A percentile compares a stretch with the other conserved stretches of the same genome.
Conservation (phyloP, 345 rosid genomes). For the Sisymbrium irio region DNA sequence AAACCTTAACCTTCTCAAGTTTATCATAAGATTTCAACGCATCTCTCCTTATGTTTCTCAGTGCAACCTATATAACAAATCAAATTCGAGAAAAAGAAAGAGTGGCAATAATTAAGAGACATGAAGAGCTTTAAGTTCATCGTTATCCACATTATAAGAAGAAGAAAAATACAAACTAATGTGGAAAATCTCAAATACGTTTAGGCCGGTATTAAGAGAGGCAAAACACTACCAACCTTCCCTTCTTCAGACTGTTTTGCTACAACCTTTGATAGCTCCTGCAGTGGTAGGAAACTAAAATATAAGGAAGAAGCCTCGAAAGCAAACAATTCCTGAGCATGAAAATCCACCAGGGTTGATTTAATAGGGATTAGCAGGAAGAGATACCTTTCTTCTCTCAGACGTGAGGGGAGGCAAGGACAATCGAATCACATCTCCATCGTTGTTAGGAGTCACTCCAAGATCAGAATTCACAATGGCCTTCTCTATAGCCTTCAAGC, state of each 20-base stretch:
- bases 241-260: slow-evolving; percentile 94
- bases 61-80: slow-evolving; percentile 62
- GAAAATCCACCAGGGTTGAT: neutral
- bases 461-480: slow-evolving; percentile 86
- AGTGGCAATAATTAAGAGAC: neutral
- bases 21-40: slow-evolving; percentile 86
- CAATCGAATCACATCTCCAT: slow-evolving; percentile 87
- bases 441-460: slow-evolving; percentile 87
- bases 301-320: neutral
- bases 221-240: slow-evolving; percentile 49
- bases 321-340: neutral
- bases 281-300: slow-evolving; percentile 27
- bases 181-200: neutral
- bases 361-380: neutral
- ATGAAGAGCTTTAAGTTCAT: neutral
- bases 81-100: neutral
- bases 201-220: neutral
- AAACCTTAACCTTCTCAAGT: slow-evolving; percentile 74
- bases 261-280: slow-evolving; percentile 85
- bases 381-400: slow-evolving; percentile 83
- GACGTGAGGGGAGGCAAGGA: slow-evolving; percentile 82
- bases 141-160: neutral
- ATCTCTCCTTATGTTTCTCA: slow-evolving; percentile 94
- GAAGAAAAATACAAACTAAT: neutral
- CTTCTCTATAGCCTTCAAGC: slow-evolving; percentile 90